These are phyloP conservation scores for Carex cristatella DNA, from an alignment of 176 grass and related monocot species.

Conservation along the genomic window DNA sequence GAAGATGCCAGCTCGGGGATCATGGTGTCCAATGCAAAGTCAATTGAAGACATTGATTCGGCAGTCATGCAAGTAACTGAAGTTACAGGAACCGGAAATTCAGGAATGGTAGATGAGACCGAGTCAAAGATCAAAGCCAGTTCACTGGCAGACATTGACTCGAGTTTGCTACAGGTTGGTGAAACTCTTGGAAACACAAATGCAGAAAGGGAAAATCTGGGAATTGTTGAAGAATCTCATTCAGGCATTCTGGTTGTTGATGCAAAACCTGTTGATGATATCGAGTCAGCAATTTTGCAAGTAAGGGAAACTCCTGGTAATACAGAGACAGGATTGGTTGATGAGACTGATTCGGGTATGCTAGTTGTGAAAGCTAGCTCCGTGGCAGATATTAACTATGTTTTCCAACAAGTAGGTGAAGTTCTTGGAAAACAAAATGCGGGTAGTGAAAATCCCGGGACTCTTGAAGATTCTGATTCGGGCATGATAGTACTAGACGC, in stretches of 20 bases:
- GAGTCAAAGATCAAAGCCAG: slow-evolving; percentile 14
- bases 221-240: slow-evolving; percentile 16
- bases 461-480: not conserved
- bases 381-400: slow-evolving; percentile 46
- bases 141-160: not conserved
- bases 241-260: slow-evolving; percentile 10
- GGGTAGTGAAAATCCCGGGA: slow-evolving; percentile 15
- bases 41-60: slow-evolving; percentile 18
- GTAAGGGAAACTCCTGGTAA: not conserved
- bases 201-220: not conserved
- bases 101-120: not conserved
- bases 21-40: slow-evolving; percentile 8
- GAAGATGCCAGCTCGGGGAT: slow-evolving; percentile 7
- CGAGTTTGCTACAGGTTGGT: not conserved
- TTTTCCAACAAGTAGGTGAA: slow-evolving; percentile 39
- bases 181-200: not conserved
- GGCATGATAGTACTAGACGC: slow-evolving; percentile 48
- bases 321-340: not conserved
- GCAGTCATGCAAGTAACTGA: slow-evolving; percentile 16
- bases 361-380: slow-evolving; percentile 45
- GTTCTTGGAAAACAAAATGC: slow-evolving; percentile 25
- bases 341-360: slow-evolving; percentile 31
- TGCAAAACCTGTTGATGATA: slow-evolving; percentile 22
- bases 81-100: not conserved
- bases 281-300: slow-evolving; percentile 9